Evolutionary conservation across 75 land plant genomes (phyloP).

Genomic region (Pinus taeda): DNA sequence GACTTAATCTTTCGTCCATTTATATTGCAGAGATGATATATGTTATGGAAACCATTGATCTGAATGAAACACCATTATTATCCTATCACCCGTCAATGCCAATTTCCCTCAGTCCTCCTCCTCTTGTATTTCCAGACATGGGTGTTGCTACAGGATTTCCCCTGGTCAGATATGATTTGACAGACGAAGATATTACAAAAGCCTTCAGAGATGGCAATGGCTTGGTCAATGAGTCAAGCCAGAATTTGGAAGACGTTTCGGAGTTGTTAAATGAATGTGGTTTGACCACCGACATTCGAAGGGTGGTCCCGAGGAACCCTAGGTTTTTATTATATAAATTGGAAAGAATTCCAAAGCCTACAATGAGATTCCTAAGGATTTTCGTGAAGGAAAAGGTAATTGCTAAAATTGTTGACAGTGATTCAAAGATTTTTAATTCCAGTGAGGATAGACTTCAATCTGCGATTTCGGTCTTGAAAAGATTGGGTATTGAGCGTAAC

Average conservation of each 20-base stretch:
- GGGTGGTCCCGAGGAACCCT: not conserved
- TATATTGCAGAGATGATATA: no score
- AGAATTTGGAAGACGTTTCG: not conserved
- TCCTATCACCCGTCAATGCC: no score
- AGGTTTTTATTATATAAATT: slow-evolving; percentile 1
- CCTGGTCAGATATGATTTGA: not conserved
- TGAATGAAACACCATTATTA: no score
- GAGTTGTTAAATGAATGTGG: not conserved
- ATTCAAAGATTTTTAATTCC: not conserved
- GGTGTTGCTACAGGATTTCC: not conserved
- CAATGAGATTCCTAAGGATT: slow-evolving; percentile 10
- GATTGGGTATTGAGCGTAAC: not conserved
- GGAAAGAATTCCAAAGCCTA: slow-evolving; percentile 15
- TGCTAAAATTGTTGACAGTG: not conserved
- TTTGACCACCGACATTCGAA: slow-evolving; percentile 10
- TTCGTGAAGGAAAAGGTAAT: not conserved
- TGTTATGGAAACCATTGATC: no score
- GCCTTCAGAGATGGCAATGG: not conserved
- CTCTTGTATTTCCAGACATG: not conserved
- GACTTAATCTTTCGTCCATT: no score
- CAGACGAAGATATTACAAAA: not conserved
- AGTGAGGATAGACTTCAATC: not conserved
- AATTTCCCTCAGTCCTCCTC: no score
- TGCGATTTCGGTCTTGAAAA: not conserved
- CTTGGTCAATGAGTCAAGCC: not conserved